These are phyloP conservation scores for Apiotrichum montevideense DNA, from an alignment of 1,284 basidiomycete species.

Conservation along the genomic window DNA sequence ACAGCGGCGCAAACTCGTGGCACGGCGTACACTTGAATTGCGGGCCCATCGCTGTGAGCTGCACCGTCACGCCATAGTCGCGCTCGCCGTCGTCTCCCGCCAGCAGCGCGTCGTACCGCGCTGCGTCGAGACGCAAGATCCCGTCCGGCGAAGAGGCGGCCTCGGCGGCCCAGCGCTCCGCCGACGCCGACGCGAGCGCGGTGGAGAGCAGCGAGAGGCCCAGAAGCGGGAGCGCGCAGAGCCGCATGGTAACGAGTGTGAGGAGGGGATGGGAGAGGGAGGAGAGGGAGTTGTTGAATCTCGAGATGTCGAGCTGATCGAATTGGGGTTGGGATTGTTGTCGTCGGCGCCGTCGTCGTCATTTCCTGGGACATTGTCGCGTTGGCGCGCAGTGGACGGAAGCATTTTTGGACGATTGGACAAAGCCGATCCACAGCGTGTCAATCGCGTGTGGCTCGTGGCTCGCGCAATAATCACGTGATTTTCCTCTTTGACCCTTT, in stretches of 20 bases:
- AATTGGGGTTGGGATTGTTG: no score
- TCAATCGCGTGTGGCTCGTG: no score
- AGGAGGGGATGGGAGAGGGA: not conserved
- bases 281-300: no score
- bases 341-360: no score
- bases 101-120: conserved; percentile 64
- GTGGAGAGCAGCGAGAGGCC: conserved; percentile 13
- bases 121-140: conserved; percentile 69
- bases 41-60: conserved; percentile 75
- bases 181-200: conserved; percentile 22
- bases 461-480: no score
- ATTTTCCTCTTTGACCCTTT: no score
- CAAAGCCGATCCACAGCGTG: no score
- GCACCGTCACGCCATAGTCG: conserved; percentile 73
- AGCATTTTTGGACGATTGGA: no score
- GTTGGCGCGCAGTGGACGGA: no score
- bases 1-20: conserved; percentile 72
- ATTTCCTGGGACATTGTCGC: no score
- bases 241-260: conserved; percentile 17
- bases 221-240: conserved; percentile 10
- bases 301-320: no score
- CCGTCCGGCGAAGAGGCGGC: conserved; percentile 63
- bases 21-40: conserved; percentile 59
- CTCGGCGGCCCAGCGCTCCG: conserved; percentile 49
- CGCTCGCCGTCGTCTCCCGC: conserved; percentile 53